Conservation (phyloP, 495 filamentous ascomycete genomes). For the Hypoxylon rickii region DNA sequence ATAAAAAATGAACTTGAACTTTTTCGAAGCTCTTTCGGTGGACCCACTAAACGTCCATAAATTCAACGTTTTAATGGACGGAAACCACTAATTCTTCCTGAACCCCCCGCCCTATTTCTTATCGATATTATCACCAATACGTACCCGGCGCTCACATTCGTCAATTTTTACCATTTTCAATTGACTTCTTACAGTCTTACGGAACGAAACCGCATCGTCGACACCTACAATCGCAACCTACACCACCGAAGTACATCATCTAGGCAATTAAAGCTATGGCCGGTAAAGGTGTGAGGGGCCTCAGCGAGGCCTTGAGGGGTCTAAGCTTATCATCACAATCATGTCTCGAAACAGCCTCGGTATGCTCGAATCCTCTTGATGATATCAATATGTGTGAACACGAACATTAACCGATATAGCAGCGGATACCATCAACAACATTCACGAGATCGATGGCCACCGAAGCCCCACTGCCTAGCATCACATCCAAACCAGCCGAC, state of each 20-base stretch:
- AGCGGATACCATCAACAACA: constrained; percentile 30
- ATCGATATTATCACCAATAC: constrained; percentile 18
- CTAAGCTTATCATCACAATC: constrained; percentile 48
- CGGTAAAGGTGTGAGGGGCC: constrained; percentile 48
- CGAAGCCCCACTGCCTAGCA: constrained; percentile 56
- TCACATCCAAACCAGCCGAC: constrained; percentile 45
- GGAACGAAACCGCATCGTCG: too few relatives aligned
- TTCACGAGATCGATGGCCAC: constrained; percentile 76
- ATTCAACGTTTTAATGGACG: constrained; percentile 7
- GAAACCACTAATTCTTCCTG: too few relatives aligned
- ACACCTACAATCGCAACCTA: background rate
- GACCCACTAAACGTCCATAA: constrained; percentile 11
- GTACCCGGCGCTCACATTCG: too few relatives aligned
- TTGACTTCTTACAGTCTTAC: too few relatives aligned
- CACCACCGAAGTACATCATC: background rate
- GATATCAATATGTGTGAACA: background rate
- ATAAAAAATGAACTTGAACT: constrained; percentile 3
- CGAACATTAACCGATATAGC: constrained; percentile 23
- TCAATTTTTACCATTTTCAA: too few relatives aligned
- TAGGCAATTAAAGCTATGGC: constrained; percentile 42
- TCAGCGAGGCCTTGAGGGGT: constrained; percentile 51
- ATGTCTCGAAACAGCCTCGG: constrained; percentile 41
- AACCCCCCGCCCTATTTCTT: background rate
- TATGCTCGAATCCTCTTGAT: constrained; percentile 10
- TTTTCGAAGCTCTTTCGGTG: constrained; percentile 22